A percentile compares a stretch with the other conserved stretches of the same genome.
Conservation (phyloP, 495 filamentous ascomycete species). For the Aspergillus avenaceus region DNA sequence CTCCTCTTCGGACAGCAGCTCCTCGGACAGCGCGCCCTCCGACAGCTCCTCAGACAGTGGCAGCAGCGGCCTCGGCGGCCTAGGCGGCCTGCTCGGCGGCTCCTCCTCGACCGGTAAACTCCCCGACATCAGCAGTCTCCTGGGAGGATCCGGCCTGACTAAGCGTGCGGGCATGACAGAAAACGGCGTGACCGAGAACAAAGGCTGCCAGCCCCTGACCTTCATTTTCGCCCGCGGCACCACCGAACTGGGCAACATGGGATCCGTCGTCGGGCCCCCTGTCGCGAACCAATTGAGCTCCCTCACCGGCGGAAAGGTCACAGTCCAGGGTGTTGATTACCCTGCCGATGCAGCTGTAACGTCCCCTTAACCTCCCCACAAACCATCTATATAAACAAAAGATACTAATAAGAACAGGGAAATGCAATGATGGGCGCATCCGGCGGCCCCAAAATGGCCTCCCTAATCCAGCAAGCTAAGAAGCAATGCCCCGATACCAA, state of each 20-base stretch:
- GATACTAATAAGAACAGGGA: conserved; percentile 37
- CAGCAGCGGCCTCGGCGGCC: neutral
- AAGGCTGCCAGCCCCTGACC: conserved; percentile 42
- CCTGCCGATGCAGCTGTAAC: conserved; percentile 35
- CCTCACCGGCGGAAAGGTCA: conserved; percentile 33
- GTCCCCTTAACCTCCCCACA: neutral
- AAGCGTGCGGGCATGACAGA: conserved; percentile 24
- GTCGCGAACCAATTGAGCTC: conserved; percentile 46
- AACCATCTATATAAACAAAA: neutral
- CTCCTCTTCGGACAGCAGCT: neutral
- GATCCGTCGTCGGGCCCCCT: conserved; percentile 51
- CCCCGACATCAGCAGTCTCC: neutral
- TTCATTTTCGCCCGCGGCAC: conserved; percentile 60
- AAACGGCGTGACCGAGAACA: conserved; percentile 40
- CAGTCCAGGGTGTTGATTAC: conserved; percentile 57
- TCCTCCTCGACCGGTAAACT: neutral
- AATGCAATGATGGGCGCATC: conserved; percentile 39
- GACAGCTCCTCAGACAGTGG: no score
- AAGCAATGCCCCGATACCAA: conserved; percentile 55
- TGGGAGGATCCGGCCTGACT: conserved; percentile 1
- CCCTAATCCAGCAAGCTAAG: conserved; percentile 41
- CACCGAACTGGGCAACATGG: conserved; percentile 52
- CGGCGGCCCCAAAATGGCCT: conserved; percentile 46
- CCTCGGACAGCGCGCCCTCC: no score
- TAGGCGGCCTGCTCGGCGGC: neutral